Conservation (phyloP, 768 basidiomycete species). For the Candolleomyces efflorescens region DNA sequence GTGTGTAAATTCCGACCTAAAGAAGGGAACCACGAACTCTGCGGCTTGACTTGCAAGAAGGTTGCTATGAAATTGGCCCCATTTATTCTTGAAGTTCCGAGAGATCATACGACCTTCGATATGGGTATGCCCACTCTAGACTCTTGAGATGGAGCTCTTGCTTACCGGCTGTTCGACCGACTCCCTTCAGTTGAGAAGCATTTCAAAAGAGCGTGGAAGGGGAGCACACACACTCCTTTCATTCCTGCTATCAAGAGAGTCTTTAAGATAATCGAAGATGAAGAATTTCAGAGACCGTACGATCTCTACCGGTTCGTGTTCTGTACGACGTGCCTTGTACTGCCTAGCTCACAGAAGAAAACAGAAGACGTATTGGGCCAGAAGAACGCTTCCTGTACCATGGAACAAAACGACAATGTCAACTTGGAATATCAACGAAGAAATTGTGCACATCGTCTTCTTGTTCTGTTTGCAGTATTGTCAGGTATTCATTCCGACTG, state of each 20-base stretch:
- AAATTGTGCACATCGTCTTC: background rate
- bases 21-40: slow-evolving; percentile 18
- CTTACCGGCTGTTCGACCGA: background rate
- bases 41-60: slow-evolving; percentile 16
- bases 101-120: slow-evolving; percentile 13
- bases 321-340: background rate
- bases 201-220: slow-evolving; percentile 23
- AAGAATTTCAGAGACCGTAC: slow-evolving; percentile 13
- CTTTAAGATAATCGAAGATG: slow-evolving; percentile 27
- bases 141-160: background rate
- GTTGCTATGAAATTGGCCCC: slow-evolving; percentile 17
- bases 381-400: slow-evolving; percentile 17
- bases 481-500: background rate
- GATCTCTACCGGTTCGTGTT: background rate
- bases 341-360: no score
- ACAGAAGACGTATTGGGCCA: slow-evolving; percentile 16
- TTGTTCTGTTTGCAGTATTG: background rate
- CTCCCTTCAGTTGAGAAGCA: slow-evolving; percentile 8
- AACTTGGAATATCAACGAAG: background rate
- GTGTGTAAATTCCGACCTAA: slow-evolving; percentile 23
- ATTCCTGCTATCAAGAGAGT: slow-evolving; percentile 18
- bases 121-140: slow-evolving; percentile 9
- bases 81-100: slow-evolving; percentile 15
- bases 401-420: background rate
- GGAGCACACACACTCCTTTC: slow-evolving; percentile 7